phyloP scores from a whole-genome alignment of 371 early-diverging fungal genomes.

The Apophysomyces sp. region DNA sequence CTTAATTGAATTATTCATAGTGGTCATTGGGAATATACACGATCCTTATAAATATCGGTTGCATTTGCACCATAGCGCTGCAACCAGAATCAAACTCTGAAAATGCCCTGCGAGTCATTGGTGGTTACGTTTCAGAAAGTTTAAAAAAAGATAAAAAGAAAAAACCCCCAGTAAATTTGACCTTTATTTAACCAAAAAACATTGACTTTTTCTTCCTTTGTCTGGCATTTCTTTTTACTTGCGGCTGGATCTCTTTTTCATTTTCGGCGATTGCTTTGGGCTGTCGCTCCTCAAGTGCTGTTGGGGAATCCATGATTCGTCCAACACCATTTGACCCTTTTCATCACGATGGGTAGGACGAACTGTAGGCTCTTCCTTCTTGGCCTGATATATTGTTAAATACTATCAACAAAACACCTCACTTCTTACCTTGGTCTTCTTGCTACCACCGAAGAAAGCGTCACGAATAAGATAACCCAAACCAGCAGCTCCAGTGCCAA shows the following conservation, averaged over 20 bases:
- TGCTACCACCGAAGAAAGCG: constrained; percentile 41
- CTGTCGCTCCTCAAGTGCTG: constrained; percentile 35
- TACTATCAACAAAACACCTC: background rate
- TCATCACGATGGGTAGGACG: constrained; percentile 51
- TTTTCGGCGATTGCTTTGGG: constrained; percentile 41
- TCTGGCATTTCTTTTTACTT: constrained; percentile 16
- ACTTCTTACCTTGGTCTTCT: constrained; percentile 31
- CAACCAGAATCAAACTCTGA: no score
- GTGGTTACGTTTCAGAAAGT: no score
- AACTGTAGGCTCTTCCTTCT: constrained; percentile 32
- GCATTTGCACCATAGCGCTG: no score
- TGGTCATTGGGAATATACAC: no score
- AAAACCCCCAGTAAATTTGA: no score
- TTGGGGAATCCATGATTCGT: constrained; percentile 53
- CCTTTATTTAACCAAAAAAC: no score
- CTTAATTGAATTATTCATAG: no score
- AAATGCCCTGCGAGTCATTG: no score
- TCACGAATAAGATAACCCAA: constrained; percentile 43
- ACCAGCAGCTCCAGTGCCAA: constrained; percentile 42
- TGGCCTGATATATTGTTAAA: constrained; percentile 12
- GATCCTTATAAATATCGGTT: no score
- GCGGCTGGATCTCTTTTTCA: constrained; percentile 43
- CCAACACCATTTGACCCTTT: constrained; percentile 50
- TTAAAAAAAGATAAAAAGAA: no score
- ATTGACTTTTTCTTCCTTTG: background rate